phyloP scores from a whole-genome alignment of 495 filamentous ascomycete species.

The Neurospora sp. region DNA sequence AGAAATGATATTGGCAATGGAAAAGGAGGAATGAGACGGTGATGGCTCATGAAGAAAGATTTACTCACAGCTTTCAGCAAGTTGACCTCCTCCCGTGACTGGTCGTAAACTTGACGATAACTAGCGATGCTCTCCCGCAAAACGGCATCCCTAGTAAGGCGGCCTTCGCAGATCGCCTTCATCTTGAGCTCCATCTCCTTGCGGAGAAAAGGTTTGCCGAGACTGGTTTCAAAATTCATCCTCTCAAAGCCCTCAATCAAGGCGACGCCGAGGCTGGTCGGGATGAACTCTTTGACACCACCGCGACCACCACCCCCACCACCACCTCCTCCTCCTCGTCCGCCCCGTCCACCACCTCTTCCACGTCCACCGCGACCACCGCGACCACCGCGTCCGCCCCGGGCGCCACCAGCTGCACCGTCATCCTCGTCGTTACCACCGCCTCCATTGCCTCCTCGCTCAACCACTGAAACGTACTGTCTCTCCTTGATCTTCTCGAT shows the following conservation, averaged over 20 bases:
- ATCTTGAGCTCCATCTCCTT: slow-evolving; percentile 97
- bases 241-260: slow-evolving; percentile 88
- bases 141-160: slow-evolving; percentile 58
- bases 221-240: slow-evolving; percentile 78
- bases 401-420: slow-evolving; percentile 24
- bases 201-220: slow-evolving; percentile 92
- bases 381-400: slow-evolving; percentile 31
- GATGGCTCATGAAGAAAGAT: not conserved
- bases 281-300: slow-evolving; percentile 77
- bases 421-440: slow-evolving; percentile 18
- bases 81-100: slow-evolving; percentile 61
- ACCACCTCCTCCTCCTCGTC: slow-evolving; percentile 29
- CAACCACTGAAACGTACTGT: slow-evolving; percentile 62
- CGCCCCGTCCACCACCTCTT: slow-evolving; percentile 25
- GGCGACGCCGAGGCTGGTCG: slow-evolving; percentile 80
- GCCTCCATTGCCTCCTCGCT: slow-evolving; percentile 32
- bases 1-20: not conserved
- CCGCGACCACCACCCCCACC: slow-evolving; percentile 35
- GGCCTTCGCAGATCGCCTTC: slow-evolving; percentile 91
- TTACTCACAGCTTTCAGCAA: slow-evolving; percentile 63
- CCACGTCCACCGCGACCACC: slow-evolving; percentile 34
- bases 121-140: slow-evolving; percentile 70
- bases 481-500: slow-evolving; percentile 90
- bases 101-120: slow-evolving; percentile 76
- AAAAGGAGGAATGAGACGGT: not conserved